These are phyloP conservation scores for Tuber microsphaerosporum DNA, from an alignment of 495 filamentous ascomycete genomes.

Conservation along the genomic window DNA sequence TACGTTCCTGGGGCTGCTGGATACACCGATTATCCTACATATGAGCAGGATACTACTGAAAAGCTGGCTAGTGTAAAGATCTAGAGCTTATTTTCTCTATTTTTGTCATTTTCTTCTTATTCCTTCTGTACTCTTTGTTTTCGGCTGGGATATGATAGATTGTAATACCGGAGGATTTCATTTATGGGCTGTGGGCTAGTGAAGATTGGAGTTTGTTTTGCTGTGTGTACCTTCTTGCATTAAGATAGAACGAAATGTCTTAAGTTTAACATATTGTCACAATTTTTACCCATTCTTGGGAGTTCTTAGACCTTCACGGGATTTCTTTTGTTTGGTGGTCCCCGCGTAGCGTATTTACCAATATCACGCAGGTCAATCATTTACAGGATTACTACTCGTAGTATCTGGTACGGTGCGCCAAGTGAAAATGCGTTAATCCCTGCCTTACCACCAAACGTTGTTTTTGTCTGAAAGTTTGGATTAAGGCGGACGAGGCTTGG, in stretches of 20 bases:
- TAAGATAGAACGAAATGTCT: neutral
- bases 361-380: no score
- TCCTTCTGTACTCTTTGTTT: neutral
- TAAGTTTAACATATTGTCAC: neutral
- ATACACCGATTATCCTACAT: constrained; percentile 56
- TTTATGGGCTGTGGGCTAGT: neutral
- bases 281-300: neutral
- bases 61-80: neutral
- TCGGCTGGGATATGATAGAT: neutral
- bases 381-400: no score
- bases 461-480: no score
- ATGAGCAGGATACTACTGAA: neutral
- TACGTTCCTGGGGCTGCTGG: constrained; percentile 53
- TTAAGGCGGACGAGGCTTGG: no score
- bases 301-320: neutral
- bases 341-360: no score
- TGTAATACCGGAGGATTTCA: neutral
- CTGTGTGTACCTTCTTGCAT: neutral
- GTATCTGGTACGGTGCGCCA: no score
- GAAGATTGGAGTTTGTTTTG: no score
- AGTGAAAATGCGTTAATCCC: no score
- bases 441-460: no score
- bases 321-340: no score
- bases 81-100: neutral
- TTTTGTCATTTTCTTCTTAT: neutral